Evolutionary conservation across 2,329 filamentous ascomycete species (phyloP).

Genomic region (Penicillium expansum): DNA sequence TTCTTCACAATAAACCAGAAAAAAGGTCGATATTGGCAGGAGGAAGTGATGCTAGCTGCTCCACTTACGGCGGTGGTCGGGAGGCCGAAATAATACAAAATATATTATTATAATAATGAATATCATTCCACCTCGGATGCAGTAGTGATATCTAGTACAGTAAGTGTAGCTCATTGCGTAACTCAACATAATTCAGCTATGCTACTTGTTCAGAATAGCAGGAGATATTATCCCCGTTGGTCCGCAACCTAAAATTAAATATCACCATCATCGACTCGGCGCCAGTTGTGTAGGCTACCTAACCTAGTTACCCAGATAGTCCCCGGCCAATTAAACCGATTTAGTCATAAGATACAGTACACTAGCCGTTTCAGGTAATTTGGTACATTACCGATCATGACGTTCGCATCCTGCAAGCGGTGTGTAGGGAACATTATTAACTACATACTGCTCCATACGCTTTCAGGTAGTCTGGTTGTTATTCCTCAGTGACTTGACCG

Average conservation of each 20-base stretch:
- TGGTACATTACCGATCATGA: constrained; percentile 19
- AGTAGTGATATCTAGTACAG: not conserved
- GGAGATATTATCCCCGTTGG: not conserved
- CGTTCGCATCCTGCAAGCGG: constrained; percentile 22
- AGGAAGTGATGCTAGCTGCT: not conserved
- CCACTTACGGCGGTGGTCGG: constrained; percentile 6
- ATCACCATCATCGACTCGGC: constrained; percentile 9
- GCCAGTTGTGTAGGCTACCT: too few relatives aligned
- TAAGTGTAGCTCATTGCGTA: not conserved
- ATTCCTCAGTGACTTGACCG: not conserved
- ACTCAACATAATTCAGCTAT: not conserved
- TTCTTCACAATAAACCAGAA: not conserved
- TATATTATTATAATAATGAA: constrained; percentile 10
- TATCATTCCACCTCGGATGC: constrained; percentile 8
- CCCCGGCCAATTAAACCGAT: not conserved
- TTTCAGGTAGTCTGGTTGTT: not conserved
- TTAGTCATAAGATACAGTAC: constrained; percentile 16
- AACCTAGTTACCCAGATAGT: not conserved
- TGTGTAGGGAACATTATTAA: constrained; percentile 11
- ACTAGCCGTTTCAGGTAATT: constrained; percentile 17
- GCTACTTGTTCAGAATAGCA: not conserved
- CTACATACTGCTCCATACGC: not conserved
- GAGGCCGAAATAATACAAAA: not conserved
- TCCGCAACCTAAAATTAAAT: not conserved
- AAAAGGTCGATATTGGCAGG: constrained; percentile 1